Conservation (phyloP, 139 green algal species). For the Coelastrella sp. region DNA sequence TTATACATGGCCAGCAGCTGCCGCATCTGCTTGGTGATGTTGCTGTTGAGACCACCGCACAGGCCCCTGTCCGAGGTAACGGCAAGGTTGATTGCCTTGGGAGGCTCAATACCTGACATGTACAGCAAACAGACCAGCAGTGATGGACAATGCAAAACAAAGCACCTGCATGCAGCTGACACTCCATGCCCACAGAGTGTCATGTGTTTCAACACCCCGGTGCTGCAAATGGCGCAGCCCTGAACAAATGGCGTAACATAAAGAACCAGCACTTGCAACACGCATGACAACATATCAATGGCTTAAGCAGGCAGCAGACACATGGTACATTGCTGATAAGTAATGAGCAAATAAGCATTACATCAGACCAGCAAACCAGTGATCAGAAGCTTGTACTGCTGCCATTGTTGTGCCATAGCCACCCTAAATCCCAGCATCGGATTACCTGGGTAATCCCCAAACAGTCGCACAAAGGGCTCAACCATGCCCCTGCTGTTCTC, state of each 20-base stretch:
- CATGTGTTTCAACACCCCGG: too few relatives aligned
- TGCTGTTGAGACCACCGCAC: conserved; percentile 98
- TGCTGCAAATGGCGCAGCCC: too few relatives aligned
- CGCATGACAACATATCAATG: not conserved
- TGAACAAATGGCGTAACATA: too few relatives aligned
- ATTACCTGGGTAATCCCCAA: conserved; percentile 92
- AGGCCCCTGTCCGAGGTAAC: conserved; percentile 95
- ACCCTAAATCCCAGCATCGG: not conserved
- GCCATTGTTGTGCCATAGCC: too few relatives aligned
- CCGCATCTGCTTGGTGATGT: conserved; percentile 90
- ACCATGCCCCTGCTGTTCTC: conserved; percentile 88
- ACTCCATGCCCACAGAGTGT: not conserved
- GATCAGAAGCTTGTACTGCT: not conserved
- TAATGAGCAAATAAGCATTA: too few relatives aligned
- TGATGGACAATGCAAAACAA: not conserved
- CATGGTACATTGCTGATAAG: too few relatives aligned
- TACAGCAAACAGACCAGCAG: not conserved
- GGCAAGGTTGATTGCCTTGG: conserved; percentile 85
- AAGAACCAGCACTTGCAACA: not conserved
- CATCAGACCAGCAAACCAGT: not conserved
- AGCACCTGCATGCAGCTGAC: not conserved
- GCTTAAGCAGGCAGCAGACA: not conserved
- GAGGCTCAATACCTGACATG: conserved; percentile 26
- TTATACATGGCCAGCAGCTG: conserved; percentile 63
- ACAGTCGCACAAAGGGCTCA: conserved; percentile 85